Conservation (phyloP, 345 rosid species). For the Hibiscus syriacus region DNA sequence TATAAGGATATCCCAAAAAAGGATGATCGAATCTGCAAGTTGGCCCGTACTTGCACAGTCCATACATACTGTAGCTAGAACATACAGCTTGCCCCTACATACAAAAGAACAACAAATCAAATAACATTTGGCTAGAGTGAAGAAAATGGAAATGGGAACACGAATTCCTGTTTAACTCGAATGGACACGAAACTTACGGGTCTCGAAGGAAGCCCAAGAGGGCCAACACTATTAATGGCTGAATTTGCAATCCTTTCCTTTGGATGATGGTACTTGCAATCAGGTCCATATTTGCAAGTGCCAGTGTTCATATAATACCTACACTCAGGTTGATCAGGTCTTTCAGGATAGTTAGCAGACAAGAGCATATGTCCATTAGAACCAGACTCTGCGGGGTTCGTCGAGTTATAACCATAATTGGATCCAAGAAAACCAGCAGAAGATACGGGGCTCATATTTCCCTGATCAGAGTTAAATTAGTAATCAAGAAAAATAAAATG, state of each 20-base stretch:
- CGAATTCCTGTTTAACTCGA: neutral
- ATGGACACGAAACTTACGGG: constrained; percentile 45
- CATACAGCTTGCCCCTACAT: constrained; percentile 69
- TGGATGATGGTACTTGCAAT: constrained; percentile 82
- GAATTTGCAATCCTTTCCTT: constrained; percentile 51
- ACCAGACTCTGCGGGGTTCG: constrained; percentile 43
- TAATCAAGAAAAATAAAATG: constrained; percentile 4
- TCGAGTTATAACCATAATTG: constrained; percentile 33
- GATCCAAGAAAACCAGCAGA: constrained; percentile 36
- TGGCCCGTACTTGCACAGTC: constrained; percentile 65
- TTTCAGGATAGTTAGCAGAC: constrained; percentile 43
- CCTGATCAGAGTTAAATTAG: constrained; percentile 21
- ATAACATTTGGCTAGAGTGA: too few relatives aligned
- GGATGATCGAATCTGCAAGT: constrained; percentile 73
- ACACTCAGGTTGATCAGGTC: constrained; percentile 72
- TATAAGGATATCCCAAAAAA: constrained; percentile 33
- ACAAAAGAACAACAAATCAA: constrained; percentile 5
- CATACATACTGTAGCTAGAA: constrained; percentile 51
- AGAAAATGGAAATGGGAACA: neutral
- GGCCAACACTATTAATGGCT: constrained; percentile 25
- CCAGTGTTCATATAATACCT: constrained; percentile 67
- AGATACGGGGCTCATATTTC: constrained; percentile 36
- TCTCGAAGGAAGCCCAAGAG: constrained; percentile 52
- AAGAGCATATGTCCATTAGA: constrained; percentile 39
- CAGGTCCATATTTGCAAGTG: constrained; percentile 70